Conservation (phyloP, 2,329 filamentous ascomycete species). For the Microascus cirrosus region DNA sequence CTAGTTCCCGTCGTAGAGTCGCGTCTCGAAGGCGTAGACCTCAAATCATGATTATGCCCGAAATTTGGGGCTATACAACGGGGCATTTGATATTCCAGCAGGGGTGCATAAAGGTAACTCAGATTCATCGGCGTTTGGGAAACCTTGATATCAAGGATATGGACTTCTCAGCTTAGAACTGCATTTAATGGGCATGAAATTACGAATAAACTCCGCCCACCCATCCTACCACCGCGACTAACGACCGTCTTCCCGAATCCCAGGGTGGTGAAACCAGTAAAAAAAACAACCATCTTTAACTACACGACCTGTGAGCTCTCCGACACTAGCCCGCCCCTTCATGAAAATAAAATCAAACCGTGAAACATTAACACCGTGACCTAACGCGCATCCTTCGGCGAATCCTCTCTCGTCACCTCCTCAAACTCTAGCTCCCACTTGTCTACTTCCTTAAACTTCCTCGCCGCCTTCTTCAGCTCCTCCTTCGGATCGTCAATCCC, state of each 20-base stretch:
- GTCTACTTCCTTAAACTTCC: conserved; percentile 60
- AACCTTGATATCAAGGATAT: not conserved
- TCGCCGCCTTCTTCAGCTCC: conserved; percentile 46
- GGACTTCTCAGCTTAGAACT: not conserved
- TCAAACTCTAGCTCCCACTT: conserved; percentile 59
- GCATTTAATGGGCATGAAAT: not conserved
- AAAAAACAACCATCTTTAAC: not conserved
- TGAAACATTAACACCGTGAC: conserved; percentile 12
- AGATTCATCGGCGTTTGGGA: not conserved
- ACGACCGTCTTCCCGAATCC: not conserved
- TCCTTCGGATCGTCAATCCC: conserved; percentile 26
- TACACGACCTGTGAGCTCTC: not conserved
- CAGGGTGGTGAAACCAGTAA: not conserved
- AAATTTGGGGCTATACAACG: not conserved
- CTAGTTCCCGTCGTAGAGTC: conserved; percentile 62
- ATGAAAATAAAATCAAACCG: not conserved
- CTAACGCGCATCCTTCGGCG: conserved; percentile 24
- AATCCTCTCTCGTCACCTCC: conserved; percentile 45
- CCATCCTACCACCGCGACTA: not conserved
- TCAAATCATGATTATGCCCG: not conserved
- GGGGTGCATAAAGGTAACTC: not conserved
- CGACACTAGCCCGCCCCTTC: not conserved
- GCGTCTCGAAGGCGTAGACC: conserved; percentile 38
- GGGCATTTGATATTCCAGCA: not conserved
- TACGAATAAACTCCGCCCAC: not conserved